phyloP scores from a whole-genome alignment of 257 asterid genomes.

The Euphrasia confusa region DNA sequence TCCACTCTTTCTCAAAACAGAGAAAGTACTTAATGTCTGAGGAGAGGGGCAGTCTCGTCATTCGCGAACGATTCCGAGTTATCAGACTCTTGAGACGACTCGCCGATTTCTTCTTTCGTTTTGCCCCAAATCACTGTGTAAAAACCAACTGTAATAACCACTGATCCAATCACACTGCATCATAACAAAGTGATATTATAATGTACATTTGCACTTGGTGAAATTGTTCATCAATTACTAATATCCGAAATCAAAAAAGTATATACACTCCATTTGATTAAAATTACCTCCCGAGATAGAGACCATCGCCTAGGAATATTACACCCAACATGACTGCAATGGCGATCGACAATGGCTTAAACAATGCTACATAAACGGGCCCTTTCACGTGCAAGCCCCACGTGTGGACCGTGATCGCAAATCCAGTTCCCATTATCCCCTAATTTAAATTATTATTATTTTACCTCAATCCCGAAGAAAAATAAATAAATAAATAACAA shows the following conservation, averaged over 20 bases:
- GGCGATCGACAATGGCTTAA: constrained; percentile 47
- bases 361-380: constrained; percentile 44
- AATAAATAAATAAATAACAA: not conserved
- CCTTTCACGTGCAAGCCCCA: constrained; percentile 53
- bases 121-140: constrained; percentile 32
- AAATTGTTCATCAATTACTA: not conserved
- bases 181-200: too few species aligned
- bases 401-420: constrained; percentile 20
- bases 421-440: constrained; percentile 34
- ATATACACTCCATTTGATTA: too few species aligned
- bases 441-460: not conserved
- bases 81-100: not conserved
- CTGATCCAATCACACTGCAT: constrained; percentile 28
- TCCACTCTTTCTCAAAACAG: too few species aligned
- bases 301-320: constrained; percentile 42
- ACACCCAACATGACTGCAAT: constrained; percentile 44
- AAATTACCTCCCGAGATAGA: constrained; percentile 47
- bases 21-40: constrained; percentile 11
- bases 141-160: constrained; percentile 29
- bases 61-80: not conserved
- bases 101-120: constrained; percentile 17
- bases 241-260: too few species aligned
- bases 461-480: not conserved
- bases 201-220: too few species aligned
- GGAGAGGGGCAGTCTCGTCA: constrained; percentile 19